Evolutionary conservation across 306 rosid species (phyloP).

Genomic region (Vigna mungo): DNA sequence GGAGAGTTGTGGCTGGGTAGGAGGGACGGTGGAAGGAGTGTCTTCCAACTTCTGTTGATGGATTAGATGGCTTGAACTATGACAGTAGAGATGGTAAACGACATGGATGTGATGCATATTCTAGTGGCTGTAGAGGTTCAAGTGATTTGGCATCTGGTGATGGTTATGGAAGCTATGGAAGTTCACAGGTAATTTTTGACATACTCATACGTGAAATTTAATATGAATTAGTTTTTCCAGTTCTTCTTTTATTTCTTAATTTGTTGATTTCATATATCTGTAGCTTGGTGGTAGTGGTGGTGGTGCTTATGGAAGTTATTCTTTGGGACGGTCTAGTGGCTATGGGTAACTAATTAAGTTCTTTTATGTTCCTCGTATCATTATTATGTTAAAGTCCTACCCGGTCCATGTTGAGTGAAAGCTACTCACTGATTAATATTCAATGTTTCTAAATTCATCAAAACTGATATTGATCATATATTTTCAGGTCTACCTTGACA

Average conservation of each 20-base stretch:
- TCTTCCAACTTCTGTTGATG: conserved; percentile 78
- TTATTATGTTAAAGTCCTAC: conserved; percentile 13
- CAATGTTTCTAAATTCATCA: conserved; percentile 13
- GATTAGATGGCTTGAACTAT: conserved; percentile 71
- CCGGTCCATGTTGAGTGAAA: conserved; percentile 16
- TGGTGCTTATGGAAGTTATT: conserved; percentile 74
- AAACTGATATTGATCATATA: conserved; percentile 36
- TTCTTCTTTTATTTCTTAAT: conserved; percentile 31
- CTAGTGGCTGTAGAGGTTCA: conserved; percentile 77
- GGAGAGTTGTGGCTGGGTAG: too few species aligned
- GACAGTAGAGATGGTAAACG: conserved; percentile 81
- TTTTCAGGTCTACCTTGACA: conserved; percentile 71
- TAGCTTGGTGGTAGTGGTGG: conserved; percentile 69
- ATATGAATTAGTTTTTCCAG: conserved; percentile 7
- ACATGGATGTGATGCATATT: conserved; percentile 77
- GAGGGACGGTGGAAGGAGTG: too few species aligned
- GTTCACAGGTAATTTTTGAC: conserved; percentile 71
- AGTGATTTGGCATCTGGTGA: conserved; percentile 72
- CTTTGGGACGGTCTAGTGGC: conserved; percentile 69
- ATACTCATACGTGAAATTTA: background rate
- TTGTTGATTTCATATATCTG: conserved; percentile 42
- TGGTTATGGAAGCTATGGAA: conserved; percentile 80
- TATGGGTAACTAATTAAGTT: conserved; percentile 67
- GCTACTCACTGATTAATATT: conserved; percentile 1
- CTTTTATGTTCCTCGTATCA: background rate